These are phyloP conservation scores for Isoetes taiwanensis DNA, from an alignment of 75 land plant genomes.

Conservation along the genomic window DNA sequence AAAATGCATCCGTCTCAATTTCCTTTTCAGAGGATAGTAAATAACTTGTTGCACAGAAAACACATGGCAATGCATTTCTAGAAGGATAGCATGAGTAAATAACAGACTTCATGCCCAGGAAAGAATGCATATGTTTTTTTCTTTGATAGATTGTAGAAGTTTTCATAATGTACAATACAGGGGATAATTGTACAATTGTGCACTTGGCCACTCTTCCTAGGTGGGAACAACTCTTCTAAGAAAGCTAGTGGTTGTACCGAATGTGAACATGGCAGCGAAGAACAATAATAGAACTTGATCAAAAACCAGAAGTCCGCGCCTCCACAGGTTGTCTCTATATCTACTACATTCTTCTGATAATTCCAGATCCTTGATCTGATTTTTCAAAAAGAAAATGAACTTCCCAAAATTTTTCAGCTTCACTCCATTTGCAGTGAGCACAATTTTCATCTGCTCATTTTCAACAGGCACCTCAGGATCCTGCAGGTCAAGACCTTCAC, in stretches of 20 bases:
- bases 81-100: too few species aligned
- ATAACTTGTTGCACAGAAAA: too few species aligned
- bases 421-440: neutral
- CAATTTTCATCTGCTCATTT: neutral
- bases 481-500: neutral
- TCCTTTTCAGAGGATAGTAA: too few species aligned
- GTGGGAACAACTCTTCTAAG: neutral
- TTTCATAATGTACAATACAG: too few species aligned
- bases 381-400: neutral
- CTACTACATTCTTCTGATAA: neutral
- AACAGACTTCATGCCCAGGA: too few species aligned
- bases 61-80: too few species aligned
- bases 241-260: neutral
- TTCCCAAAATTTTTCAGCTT: neutral
- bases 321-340: neutral
- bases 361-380: neutral
- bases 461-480: neutral
- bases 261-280: neutral
- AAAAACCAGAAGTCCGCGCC: neutral
- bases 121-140: too few species aligned
- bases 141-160: too few species aligned
- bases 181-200: too few species aligned
- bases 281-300: slow-evolving; percentile 1
- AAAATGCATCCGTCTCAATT: too few species aligned
- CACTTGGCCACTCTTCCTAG: too few species aligned